Evolutionary conservation across 306 rosid genomes (phyloP).

Genomic region (Cicer judaicum): DNA sequence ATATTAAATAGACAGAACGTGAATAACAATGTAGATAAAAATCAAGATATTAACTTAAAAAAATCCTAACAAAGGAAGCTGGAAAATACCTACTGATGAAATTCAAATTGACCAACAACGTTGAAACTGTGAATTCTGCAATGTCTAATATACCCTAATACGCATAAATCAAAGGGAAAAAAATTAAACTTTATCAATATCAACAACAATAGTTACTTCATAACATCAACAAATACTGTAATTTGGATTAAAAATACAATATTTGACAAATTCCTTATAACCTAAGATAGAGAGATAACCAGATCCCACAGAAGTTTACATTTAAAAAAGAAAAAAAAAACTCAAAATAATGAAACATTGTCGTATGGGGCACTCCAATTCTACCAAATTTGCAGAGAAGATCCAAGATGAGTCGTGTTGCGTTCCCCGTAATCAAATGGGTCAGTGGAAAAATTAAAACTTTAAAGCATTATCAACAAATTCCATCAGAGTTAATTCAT

Average conservation of each 20-base stretch:
- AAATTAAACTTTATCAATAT: neutral
- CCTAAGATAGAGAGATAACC: constrained; percentile 16
- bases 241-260: neutral
- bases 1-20: constrained; percentile 1
- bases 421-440: constrained; percentile 23
- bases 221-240: constrained; percentile 16
- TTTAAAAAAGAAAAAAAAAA: neutral
- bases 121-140: constrained; percentile 20
- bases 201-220: constrained; percentile 26
- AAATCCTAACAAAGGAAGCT: constrained; percentile 14
- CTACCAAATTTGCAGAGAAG: constrained; percentile 36
- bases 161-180: neutral
- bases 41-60: neutral
- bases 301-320: constrained; percentile 44
- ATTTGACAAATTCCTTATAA: constrained; percentile 6
- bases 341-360: constrained; percentile 9
- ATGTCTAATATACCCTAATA: constrained; percentile 25
- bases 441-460: neutral
- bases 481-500: constrained; percentile 23
- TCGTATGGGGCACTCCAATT: constrained; percentile 20
- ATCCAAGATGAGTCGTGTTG: constrained; percentile 46
- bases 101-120: constrained; percentile 34
- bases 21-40: constrained; percentile 16
- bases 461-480: constrained; percentile 28
- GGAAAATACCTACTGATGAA: constrained; percentile 20